Percentiles rank a stretch among this genome's conserved stretches.
phyloP scores from a whole-genome alignment of 2,329 filamentous ascomycete species.

The Rugonectria rugulosa region DNA sequence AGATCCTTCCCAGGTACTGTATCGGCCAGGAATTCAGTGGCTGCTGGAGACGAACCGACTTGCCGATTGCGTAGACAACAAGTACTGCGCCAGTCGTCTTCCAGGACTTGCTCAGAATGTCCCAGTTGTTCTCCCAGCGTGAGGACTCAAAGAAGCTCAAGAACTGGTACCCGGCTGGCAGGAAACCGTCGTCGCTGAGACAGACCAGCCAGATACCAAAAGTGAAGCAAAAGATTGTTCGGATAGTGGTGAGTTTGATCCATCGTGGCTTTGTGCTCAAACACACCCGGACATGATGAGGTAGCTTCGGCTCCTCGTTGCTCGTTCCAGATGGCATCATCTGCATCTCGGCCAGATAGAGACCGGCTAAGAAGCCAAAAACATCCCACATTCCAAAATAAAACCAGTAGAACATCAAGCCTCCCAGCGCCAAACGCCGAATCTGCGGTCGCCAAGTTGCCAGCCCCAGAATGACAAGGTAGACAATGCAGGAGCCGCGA shows the following conservation, averaged over 20 bases:
- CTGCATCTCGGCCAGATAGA: conserved; percentile 21
- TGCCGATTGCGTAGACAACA: conserved; percentile 20
- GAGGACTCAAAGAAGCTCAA: conserved; percentile 12
- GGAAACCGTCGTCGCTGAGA: conserved; percentile 16
- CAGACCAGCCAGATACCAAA: conserved; percentile 21
- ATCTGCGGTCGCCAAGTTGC: conserved; percentile 16
- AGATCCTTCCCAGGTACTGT: conserved; percentile 21
- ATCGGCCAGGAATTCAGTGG: conserved; percentile 15
- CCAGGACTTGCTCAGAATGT: conserved; percentile 17
- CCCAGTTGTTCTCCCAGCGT: conserved; percentile 19
- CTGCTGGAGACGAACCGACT: conserved; percentile 12
- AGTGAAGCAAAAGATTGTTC: conserved; percentile 7
- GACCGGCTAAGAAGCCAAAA: conserved; percentile 16
- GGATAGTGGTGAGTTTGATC: conserved; percentile 4
- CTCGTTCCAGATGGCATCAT: conserved; percentile 1
- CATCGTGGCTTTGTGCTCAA: not conserved
- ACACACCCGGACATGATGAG: conserved; percentile 1
- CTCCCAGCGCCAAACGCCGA: conserved; percentile 13
- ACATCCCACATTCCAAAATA: conserved; percentile 22
- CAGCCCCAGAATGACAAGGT: conserved; percentile 12
- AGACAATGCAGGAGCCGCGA: conserved; percentile 22
- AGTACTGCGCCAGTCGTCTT: conserved; percentile 20
- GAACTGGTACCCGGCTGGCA: conserved; percentile 20
- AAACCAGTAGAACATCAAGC: conserved; percentile 17
- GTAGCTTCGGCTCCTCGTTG: conserved; percentile 8